A percentile compares a stretch with the other conserved stretches of the same genome.
Conservation (phyloP, 106 monocot species). For the Amphibolis antarctica region DNA sequence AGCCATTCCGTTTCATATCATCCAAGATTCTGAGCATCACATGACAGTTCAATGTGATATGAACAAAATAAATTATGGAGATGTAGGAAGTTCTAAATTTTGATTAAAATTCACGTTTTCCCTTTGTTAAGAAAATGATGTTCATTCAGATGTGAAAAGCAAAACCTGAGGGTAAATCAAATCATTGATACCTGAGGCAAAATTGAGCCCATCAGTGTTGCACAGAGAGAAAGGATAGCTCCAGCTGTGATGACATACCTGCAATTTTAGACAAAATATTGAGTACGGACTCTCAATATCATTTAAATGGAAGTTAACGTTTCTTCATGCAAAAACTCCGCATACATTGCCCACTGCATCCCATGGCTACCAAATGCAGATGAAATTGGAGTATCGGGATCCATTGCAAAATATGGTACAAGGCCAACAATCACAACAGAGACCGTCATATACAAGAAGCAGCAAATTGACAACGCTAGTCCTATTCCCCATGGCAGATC, state of each 20-base stretch:
- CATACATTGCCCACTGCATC: constrained; percentile 86
- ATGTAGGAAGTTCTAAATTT: too few species aligned
- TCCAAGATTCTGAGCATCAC: too few species aligned
- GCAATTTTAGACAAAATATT: constrained; percentile 4
- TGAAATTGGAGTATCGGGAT: constrained; percentile 95
- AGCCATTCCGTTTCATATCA: too few species aligned
- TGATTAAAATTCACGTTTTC: too few species aligned
- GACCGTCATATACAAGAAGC: constrained; percentile 86
- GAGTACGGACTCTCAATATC: background rate
- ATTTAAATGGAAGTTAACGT: background rate
- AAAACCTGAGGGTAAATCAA: background rate
- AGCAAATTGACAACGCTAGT: constrained; percentile 55
- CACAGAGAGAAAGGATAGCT: constrained; percentile 86
- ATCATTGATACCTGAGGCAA: constrained; percentile 68
- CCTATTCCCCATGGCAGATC: constrained; percentile 93
- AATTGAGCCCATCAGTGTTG: constrained; percentile 90
- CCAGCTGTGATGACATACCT: constrained; percentile 83
- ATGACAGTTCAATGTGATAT: too few species aligned
- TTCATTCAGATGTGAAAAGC: background rate
- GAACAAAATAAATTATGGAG: too few species aligned
- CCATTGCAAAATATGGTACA: constrained; percentile 92
- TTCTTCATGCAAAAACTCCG: constrained; percentile 1
- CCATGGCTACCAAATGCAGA: constrained; percentile 82
- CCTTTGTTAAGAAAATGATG: too few species aligned
- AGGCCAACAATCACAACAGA: constrained; percentile 83